Base-by-base conservation (phyloP, 2,329 filamentous ascomycete genomes). In the Harringtonia aguacate region DNA sequence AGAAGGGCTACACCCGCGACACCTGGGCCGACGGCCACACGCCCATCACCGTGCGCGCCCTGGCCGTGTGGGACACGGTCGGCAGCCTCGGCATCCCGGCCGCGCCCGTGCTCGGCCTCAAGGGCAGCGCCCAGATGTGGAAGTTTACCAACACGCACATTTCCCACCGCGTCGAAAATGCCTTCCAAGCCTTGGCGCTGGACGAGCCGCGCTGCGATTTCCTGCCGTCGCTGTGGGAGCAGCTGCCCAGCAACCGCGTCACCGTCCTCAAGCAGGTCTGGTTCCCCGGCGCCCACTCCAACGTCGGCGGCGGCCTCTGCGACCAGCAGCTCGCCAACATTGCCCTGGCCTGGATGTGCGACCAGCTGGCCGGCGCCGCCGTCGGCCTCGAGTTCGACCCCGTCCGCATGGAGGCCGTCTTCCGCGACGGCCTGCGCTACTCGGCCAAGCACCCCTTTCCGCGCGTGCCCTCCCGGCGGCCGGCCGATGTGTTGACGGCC, bases 201-300 rank as follows among this genome's bases (percentile, higher is more conserved):
- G 70, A 73, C 49, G 70, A 73, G 50, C 64, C 64, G 29, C 61
- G 70, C 30, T 55, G 52, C n/a, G 56, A 55, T 15, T 70, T 68
- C 48, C 45, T 54, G 1, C 66, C 67, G 5, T 60, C 67, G 1
- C 46, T 70, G n/a, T 69, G 66, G 66, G 61, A 65, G 45, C 55
- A 56, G 3, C 38, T 56, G 10, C 51, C 54, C 3, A 53, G 49
- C 8, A 58, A 56, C 48, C 45, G 31, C 21, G 46, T 38, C 35
- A 61, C 59, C 1, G 50, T 55, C 21, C 52, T 62, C 7, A 56
- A 55, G 47, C 60, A 62, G 50, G 57, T 60, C 14, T 76, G 73
- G 72, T 84, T 83, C 54, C 73, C 77, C 0, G 78, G 78, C 12
- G 70, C 68, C 42, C 79, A 84, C 54, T 73, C 71, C 9, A 76